Conservation (phyloP, 768 basidiomycete species). For the Tylopilus subfusipes region DNA sequence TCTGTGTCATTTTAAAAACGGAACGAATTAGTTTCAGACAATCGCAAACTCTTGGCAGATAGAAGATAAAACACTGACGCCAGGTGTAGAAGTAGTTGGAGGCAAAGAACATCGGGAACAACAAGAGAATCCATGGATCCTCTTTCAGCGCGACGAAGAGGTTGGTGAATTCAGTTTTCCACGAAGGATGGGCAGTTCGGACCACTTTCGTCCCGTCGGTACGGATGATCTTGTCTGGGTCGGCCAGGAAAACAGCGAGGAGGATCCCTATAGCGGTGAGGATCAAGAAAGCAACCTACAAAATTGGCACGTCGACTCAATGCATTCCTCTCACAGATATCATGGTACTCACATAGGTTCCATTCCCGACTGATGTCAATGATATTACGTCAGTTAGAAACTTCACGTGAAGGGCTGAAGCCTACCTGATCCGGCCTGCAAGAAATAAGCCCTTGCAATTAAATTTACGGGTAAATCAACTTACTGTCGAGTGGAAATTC, state of each 20-base stretch:
- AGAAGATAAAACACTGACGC: slow-evolving; percentile 46
- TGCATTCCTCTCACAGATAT: not conserved
- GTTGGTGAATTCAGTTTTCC: slow-evolving; percentile 69
- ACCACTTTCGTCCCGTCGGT: slow-evolving; percentile 68
- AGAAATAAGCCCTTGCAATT: not conserved
- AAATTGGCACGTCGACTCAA: not conserved
- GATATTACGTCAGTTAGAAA: not conserved
- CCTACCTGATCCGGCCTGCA: slow-evolving; percentile 29
- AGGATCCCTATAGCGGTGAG: slow-evolving; percentile 65
- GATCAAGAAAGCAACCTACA: slow-evolving; percentile 68
- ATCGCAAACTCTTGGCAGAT: too few species aligned
- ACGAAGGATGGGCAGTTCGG: slow-evolving; percentile 44
- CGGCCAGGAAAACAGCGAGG: slow-evolving; percentile 64
- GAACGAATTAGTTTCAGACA: not conserved
- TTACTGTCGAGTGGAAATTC: slow-evolving; percentile 60
- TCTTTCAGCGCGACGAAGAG: slow-evolving; percentile 64
- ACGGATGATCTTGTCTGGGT: slow-evolving; percentile 70
- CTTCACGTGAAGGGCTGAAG: not conserved
- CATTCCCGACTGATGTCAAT: slow-evolving; percentile 52
- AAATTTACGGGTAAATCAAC: slow-evolving; percentile 12
- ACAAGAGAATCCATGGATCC: slow-evolving; percentile 68
- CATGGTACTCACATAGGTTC: slow-evolving; percentile 71
- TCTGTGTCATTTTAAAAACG: slow-evolving; percentile 38
- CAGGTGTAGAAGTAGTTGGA: slow-evolving; percentile 85
- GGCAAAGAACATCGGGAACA: slow-evolving; percentile 83